Conservation (phyloP, 2,329 filamentous ascomycete genomes). For the Penicillium sp. region DNA sequence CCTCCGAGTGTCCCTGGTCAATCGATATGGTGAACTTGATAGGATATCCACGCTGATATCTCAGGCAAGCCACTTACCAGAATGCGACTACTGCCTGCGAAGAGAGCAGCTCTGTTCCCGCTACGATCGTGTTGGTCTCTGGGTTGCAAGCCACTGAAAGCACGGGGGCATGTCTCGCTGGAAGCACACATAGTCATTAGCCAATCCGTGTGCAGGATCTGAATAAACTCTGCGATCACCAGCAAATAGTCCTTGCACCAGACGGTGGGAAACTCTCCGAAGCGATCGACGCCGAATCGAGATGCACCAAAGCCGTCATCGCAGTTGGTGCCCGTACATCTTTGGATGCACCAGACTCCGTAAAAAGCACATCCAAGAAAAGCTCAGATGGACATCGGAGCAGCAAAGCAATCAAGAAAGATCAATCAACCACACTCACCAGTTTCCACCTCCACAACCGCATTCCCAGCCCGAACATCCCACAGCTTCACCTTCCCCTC, state of each 20-base stretch:
- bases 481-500: constrained; percentile 46
- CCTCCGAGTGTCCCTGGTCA: not conserved
- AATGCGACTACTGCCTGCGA: constrained; percentile 46
- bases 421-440: constrained; percentile 30
- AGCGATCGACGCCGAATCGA: constrained; percentile 1
- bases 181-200: constrained; percentile 19
- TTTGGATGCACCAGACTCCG: not conserved
- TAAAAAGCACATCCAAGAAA: not conserved
- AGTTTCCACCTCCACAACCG: constrained; percentile 39
- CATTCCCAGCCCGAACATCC: constrained; percentile 40
- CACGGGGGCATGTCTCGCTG: constrained; percentile 53
- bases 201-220: constrained; percentile 5
- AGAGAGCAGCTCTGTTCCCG: constrained; percentile 57
- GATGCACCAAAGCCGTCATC: constrained; percentile 2
- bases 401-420: constrained; percentile 6
- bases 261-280: constrained; percentile 22
- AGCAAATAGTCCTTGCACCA: constrained; percentile 12
- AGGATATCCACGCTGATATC: not conserved
- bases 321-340: not conserved
- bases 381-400: not conserved
- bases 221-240: not conserved
- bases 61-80: constrained; percentile 41
- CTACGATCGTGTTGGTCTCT: constrained; percentile 52
- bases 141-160: constrained; percentile 56
- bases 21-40: not conserved